Evolutionary conservation across 371 early-diverging fungal species (phyloP).

Genomic region (Capillidium heterosporum): DNA sequence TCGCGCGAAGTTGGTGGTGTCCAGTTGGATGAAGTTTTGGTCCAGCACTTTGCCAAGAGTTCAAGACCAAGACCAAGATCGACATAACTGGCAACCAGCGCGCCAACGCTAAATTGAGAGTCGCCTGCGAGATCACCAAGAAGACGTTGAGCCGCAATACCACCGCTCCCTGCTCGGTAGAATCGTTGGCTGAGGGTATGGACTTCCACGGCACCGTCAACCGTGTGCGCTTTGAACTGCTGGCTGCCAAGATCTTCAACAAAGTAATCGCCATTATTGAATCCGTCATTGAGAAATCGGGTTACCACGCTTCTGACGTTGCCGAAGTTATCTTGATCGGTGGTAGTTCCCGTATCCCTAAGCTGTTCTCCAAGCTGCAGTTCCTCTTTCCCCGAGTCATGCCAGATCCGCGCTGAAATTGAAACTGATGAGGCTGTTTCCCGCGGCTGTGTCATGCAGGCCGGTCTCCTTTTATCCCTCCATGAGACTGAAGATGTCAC

Average conservation of each 20-base stretch:
- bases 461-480: constrained; percentile 25
- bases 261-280: constrained; percentile 55
- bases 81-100: constrained; percentile 55
- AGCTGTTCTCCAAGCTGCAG: constrained; percentile 70
- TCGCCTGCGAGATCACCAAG: constrained; percentile 83
- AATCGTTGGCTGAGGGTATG: constrained; percentile 78
- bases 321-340: constrained; percentile 89
- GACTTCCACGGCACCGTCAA: constrained; percentile 79
- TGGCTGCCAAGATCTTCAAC: constrained; percentile 60
- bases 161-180: constrained; percentile 84
- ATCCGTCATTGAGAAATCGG: constrained; percentile 21
- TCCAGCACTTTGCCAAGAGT: constrained; percentile 70
- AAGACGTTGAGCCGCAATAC: constrained; percentile 70
- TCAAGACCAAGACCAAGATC: constrained; percentile 68
- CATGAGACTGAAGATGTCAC: background rate
- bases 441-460: constrained; percentile 96
- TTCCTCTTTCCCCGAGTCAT: constrained; percentile 65
- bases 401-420: constrained; percentile 48
- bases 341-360: constrained; percentile 96
- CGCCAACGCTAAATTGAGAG: constrained; percentile 65
- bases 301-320: constrained; percentile 26
- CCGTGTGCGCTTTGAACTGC: constrained; percentile 84
- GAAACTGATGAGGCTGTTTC: constrained; percentile 96
- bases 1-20: constrained; percentile 80
- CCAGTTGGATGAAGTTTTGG: constrained; percentile 78